Conservation (phyloP, 768 basidiomycete genomes). For the Hirschioporus abietinus region DNA sequence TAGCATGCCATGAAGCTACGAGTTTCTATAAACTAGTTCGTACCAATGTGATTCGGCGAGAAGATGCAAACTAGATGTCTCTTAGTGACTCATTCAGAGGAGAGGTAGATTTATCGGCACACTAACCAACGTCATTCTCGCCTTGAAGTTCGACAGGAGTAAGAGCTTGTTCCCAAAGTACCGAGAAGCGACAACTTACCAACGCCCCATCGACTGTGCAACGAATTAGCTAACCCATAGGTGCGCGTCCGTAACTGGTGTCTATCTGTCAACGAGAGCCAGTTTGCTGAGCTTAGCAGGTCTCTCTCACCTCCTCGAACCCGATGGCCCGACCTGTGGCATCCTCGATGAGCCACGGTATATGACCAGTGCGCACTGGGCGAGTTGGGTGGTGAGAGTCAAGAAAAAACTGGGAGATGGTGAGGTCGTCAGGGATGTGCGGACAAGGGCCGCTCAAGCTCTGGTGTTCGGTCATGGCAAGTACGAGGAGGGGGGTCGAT, state of each 20-base stretch:
- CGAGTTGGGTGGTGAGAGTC: slow-evolving; percentile 35
- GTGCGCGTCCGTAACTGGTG: slow-evolving; percentile 42
- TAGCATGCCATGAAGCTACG: neutral
- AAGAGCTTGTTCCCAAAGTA: slow-evolving; percentile 4
- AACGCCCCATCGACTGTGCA: slow-evolving; percentile 43
- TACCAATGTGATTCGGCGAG: slow-evolving; percentile 64
- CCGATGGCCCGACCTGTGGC: slow-evolving; percentile 37
- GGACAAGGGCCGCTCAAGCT: slow-evolving; percentile 24
- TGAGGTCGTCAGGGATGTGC: slow-evolving; percentile 56
- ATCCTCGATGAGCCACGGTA: slow-evolving; percentile 60
- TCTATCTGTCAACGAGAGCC: slow-evolving; percentile 7
- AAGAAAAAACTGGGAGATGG: slow-evolving; percentile 63
- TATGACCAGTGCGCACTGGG: slow-evolving; percentile 38
- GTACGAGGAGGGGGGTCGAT: neutral
- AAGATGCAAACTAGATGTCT: slow-evolving; percentile 47
- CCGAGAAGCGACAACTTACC: slow-evolving; percentile 26
- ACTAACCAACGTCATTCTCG: slow-evolving; percentile 47
- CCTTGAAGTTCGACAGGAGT: slow-evolving; percentile 26
- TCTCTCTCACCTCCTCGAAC: slow-evolving; percentile 41
- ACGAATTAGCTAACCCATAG: slow-evolving; percentile 47
- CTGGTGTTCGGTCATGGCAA: slow-evolving; percentile 20
- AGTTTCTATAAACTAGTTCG: slow-evolving; percentile 13
- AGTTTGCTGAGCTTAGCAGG: slow-evolving; percentile 1
- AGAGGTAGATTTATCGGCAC: neutral
- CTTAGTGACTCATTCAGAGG: neutral